Conservation (phyloP, 306 rosid species). For the Malus sylvestris region DNA sequence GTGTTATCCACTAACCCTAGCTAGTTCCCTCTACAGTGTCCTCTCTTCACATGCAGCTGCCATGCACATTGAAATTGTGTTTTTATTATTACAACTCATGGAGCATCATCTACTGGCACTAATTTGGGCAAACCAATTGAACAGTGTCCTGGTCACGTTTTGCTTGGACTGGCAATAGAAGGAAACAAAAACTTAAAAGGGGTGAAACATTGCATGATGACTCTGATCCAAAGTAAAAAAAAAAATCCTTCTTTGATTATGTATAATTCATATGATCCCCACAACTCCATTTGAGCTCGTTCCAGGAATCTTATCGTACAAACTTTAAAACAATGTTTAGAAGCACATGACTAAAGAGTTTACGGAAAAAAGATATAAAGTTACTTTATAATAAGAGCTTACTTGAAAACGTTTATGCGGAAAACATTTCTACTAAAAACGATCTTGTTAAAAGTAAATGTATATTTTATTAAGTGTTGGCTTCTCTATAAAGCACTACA, state of each 20-base stretch:
- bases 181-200: conserved; percentile 1
- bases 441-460: too few species aligned
- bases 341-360: not conserved
- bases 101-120: not conserved
- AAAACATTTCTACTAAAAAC: too few species aligned
- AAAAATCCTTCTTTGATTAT: not conserved
- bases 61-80: conserved; percentile 3
- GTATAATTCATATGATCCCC: not conserved
- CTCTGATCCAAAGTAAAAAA: not conserved
- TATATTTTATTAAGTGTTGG: not conserved
- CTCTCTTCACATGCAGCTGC: conserved; percentile 1
- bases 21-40: not conserved
- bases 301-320: not conserved
- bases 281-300: not conserved
- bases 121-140: conserved; percentile 5
- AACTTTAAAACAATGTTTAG: not conserved
- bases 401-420: not conserved
- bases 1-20: not conserved
- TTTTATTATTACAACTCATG: conserved; percentile 22
- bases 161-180: conserved; percentile 6
- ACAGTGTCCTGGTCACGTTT: conserved; percentile 13
- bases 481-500: not conserved
- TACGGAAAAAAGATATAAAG: not conserved
- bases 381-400: not conserved
- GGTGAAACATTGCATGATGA: conserved; percentile 4